phyloP scores from a whole-genome alignment of 75 land plant genomes.

The Cupressus sempervirens region DNA sequence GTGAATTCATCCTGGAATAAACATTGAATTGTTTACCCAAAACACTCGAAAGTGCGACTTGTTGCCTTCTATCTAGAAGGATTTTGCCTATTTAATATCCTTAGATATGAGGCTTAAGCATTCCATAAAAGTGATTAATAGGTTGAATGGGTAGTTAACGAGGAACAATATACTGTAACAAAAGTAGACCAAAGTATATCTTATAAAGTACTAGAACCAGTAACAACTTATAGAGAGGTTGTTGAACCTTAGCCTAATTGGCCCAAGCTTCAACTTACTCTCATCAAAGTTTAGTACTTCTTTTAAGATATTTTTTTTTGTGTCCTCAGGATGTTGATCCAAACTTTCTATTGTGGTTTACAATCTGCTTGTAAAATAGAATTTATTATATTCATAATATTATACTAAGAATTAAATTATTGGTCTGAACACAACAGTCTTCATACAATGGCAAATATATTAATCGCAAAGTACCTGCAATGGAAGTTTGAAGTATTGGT shows the following conservation, averaged over 20 bases:
- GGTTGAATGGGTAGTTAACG: slow-evolving; percentile 71
- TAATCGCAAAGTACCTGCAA: too few relatives aligned
- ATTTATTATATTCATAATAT: background rate
- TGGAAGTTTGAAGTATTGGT: too few relatives aligned
- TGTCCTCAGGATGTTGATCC: background rate
- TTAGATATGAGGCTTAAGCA: too few relatives aligned
- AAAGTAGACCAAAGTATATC: slow-evolving; percentile 44
- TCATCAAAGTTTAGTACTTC: slow-evolving; percentile 21
- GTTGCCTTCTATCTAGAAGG: too few relatives aligned
- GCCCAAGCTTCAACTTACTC: slow-evolving; percentile 84
- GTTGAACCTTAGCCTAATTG: slow-evolving; percentile 91
- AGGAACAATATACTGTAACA: slow-evolving; percentile 63
- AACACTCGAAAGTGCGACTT: too few relatives aligned
- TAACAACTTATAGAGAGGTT: slow-evolving; percentile 76
- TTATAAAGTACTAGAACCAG: slow-evolving; percentile 61
- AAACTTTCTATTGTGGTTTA: background rate
- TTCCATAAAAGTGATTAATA: slow-evolving; percentile 23
- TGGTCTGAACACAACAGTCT: too few relatives aligned
- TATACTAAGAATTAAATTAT: background rate
- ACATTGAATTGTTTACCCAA: too few relatives aligned
- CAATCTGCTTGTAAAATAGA: background rate
- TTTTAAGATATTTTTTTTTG: background rate
- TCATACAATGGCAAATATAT: too few relatives aligned
- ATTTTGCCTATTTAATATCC: too few relatives aligned
- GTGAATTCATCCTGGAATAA: too few relatives aligned